phyloP scores from a whole-genome alignment of 108 stramenopile genomes.

The Halocafeteria seosinensis region DNA sequence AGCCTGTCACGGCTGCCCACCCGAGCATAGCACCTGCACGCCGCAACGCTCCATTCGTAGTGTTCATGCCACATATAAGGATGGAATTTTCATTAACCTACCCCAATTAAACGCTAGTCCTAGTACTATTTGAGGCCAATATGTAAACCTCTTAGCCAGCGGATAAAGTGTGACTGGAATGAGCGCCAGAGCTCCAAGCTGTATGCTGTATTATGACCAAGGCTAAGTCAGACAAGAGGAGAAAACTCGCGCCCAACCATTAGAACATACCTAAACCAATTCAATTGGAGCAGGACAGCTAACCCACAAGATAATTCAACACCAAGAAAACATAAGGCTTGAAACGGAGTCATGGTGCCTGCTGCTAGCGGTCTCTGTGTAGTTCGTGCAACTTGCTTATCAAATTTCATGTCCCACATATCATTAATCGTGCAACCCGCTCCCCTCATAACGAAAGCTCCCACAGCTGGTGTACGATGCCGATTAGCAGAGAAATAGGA shows the following conservation, averaged over 20 bases:
- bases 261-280: too few species aligned
- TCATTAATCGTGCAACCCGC: slow-evolving; percentile 97
- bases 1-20: slow-evolving; percentile 48
- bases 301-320: slow-evolving; percentile 61
- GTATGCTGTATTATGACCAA: slow-evolving; percentile 36
- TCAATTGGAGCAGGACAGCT: slow-evolving; percentile 62
- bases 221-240: too few species aligned
- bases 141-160: slow-evolving; percentile 73
- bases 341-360: slow-evolving; percentile 39
- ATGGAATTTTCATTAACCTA: slow-evolving; percentile 54
- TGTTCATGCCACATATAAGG: slow-evolving; percentile 1
- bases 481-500: not conserved
- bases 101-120: slow-evolving; percentile 97
- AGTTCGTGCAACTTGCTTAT: slow-evolving; percentile 64
- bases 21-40: slow-evolving; percentile 1
- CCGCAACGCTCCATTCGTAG: slow-evolving; percentile 4
- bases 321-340: slow-evolving; percentile 62
- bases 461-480: slow-evolving; percentile 22
- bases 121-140: slow-evolving; percentile 77
- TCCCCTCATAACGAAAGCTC: slow-evolving; percentile 77
- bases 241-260: too few species aligned
- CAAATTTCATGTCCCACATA: slow-evolving; percentile 82
- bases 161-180: slow-evolving; percentile 79
- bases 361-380: slow-evolving; percentile 62
- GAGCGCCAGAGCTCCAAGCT: slow-evolving; percentile 60